Conservation (phyloP, 257 asterid species). For the Solanum pimpinellifolium region DNA sequence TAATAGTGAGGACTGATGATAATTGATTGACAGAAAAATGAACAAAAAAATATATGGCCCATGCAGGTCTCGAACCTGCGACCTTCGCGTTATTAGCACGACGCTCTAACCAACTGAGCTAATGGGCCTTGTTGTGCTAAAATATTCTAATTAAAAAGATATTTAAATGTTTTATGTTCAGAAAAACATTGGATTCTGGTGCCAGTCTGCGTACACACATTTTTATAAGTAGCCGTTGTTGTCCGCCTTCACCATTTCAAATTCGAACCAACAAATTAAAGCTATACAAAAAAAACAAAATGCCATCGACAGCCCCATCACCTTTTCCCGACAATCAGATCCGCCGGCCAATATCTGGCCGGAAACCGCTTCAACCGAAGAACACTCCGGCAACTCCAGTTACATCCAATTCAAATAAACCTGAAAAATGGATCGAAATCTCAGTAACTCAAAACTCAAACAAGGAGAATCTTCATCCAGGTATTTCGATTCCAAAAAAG, state of each 20-base stretch:
- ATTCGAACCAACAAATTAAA: not conserved
- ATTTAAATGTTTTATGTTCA: not conserved
- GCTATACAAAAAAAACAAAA: not conserved
- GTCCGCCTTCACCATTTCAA: not conserved
- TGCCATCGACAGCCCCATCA: not conserved
- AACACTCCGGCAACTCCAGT: not conserved
- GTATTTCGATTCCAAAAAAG: not conserved
- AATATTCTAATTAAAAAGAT: accelerated
- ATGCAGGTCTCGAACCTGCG: constrained; percentile 32
- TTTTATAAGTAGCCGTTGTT: not conserved
- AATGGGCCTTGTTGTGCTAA: not conserved
- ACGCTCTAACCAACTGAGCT: constrained; percentile 27
- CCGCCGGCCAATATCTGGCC: not conserved
- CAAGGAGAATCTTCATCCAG: not conserved
- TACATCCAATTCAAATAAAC: not conserved
- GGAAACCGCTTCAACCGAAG: not conserved
- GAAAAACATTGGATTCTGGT: not conserved
- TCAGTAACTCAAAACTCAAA: not conserved
- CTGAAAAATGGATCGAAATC: not conserved
- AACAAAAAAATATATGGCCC: not conserved
- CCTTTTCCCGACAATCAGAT: not conserved
- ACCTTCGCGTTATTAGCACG: constrained; percentile 32
- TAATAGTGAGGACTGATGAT: too few relatives aligned
- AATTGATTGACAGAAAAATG: too few relatives aligned
- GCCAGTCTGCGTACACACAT: not conserved